These are phyloP conservation scores for Linum usitatissimum DNA, from an alignment of 345 rosid species.

Conservation along the genomic window DNA sequence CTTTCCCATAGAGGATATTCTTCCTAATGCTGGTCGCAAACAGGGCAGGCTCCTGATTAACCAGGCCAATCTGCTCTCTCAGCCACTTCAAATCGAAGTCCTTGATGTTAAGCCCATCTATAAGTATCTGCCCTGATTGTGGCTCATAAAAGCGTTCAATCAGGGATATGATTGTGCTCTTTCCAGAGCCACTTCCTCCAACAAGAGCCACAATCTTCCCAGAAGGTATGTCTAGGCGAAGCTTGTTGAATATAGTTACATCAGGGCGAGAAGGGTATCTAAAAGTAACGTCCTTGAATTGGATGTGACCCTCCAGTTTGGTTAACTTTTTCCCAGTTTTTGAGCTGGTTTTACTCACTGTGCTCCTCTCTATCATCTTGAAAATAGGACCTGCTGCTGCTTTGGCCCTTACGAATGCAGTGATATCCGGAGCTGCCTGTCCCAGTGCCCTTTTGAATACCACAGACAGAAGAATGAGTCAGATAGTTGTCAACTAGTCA, in stretches of 20 bases:
- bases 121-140: conserved; percentile 39
- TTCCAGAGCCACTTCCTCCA: conserved; percentile 95
- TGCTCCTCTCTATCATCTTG: conserved; percentile 82
- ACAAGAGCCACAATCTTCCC: conserved; percentile 92
- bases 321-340: conserved; percentile 38
- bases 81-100: conserved; percentile 79
- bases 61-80: conserved; percentile 74
- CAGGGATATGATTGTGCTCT: conserved; percentile 86
- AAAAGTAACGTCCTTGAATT: conserved; percentile 59
- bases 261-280: conserved; percentile 86
- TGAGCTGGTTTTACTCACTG: conserved; percentile 43
- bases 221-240: conserved; percentile 49
- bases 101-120: conserved; percentile 54
- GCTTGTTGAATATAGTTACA: conserved; percentile 46
- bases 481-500: too few relatives aligned
- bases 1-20: conserved; percentile 86
- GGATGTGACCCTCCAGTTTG: conserved; percentile 66
- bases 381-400: conserved; percentile 90
- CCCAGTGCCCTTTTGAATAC: conserved; percentile 58
- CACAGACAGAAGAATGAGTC: not conserved
- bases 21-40: conserved; percentile 76
- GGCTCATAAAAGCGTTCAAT: conserved; percentile 95
- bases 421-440: conserved; percentile 80
- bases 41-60: conserved; percentile 91
- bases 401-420: conserved; percentile 70